Base-by-base conservation (phyloP, 2,329 filamentous ascomycete genomes). In the Pochonia chlamydosporia region DNA sequence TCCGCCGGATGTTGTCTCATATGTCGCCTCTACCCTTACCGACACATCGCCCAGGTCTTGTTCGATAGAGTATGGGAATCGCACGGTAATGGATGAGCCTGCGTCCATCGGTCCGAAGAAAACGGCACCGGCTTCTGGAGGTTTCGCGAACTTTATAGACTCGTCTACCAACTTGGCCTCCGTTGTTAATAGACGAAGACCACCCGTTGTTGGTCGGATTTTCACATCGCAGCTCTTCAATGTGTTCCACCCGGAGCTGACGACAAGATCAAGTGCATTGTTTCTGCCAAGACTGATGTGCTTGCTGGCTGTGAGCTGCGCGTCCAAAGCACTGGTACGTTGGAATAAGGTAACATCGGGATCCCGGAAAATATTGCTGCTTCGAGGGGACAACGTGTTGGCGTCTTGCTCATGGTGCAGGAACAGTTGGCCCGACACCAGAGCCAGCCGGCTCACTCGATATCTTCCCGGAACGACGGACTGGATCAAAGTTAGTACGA, bases 41-140 rank as follows among this genome's bases (percentile, higher is more conserved):
- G 82, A 78, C 1, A 96, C 78, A 30, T 82, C 83, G 3, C 76
- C 75, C 1, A 88, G 75, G 37, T 89, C 82, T 49, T 87, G 83
- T 61, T 96, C 91, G 10, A 92, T 75, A 1, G 86, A 91, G 57
- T 95, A 99, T 0, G 91, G 92, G 40, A 91, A 78, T 6, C 74
- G 73, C 20, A 96, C 71, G 20, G 72, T 81, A 18, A 85, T 65
- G 0, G 59, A 66, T 0, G 72, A 70, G 3, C 73, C 57, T 0
- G 71, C 54, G 0, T 64, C 54, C 39, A 88, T 64, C 1, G 67
- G 52, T 1, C 69, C 67, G 44, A 84, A 75, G 35, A 59, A 62
- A 47, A 84, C 74, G 4, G 76, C 54, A 0, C 81, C 79, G 3
- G 73, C 68, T 47, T 82, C 79, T 0, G 75, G 69, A 3, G 71